Evolutionary conservation across 1,139 yeast species (phyloP), one percentile per base, ranked within the genome.

Genomic region (Candida pseudoviswanathii): DNA sequence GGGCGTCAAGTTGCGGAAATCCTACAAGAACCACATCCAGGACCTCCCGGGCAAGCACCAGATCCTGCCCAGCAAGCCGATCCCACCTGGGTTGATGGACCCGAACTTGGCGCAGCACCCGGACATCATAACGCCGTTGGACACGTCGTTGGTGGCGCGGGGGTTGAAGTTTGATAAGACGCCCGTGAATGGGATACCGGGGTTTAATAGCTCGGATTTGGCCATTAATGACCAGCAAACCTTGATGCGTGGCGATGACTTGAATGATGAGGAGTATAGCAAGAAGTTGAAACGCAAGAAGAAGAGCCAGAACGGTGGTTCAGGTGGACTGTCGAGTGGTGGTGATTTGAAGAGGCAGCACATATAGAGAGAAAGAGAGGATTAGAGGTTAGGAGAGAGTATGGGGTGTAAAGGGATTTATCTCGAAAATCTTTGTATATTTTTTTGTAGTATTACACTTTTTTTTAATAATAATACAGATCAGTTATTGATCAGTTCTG

Each of bases 1-100:
- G 60, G 97, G 96, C 45, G 91, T 90, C 38, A 94, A 94, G 69
- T 77, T 94, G 49, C 79, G 99, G 59, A 94, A 94, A 67, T 89
- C 97, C 0, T 94, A 92, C 70, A 94, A 92, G 66, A 91, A 91
- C 57, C 98, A 92, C 63, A 87, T 94, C 16, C 77, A 80, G 33
- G 97, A 92, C 59, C 72, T 94, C 34, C 89, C 97, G 0, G 97
- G 97, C 1, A 85, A 85, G 61, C 89, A 86, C 58, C 77, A 74
- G 44, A 82, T 85, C 41, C 86, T 89, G 11, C 75, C 73, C 1
- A 77, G 76, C 41, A 73, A 82, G 61, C 78, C 86, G 47, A 66
- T 84, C 49, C 72, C 88, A 51, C 71, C 84, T 16, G 73, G 78
- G 2, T 71, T 81, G 26, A 68, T 80, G 50, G 83, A 81, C 66